Base-by-base conservation (phyloP, 2,329 filamentous ascomycete genomes). In the Thelonectria blattea region DNA sequence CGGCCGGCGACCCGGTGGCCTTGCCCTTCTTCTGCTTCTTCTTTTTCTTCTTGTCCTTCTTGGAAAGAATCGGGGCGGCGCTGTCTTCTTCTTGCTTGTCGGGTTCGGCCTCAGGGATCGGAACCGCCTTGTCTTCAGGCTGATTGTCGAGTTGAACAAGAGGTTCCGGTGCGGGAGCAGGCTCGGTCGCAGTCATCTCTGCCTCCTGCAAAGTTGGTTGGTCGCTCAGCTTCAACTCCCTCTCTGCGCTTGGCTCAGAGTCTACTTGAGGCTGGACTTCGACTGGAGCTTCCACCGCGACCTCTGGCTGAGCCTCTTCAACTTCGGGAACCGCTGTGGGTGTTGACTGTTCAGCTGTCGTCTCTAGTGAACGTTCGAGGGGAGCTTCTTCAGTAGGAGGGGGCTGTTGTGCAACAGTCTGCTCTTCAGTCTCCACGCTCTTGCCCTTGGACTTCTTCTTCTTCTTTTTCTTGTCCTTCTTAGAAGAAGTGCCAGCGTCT, bases 11-110 rank as follows among this genome's bases (percentile, higher is more conserved):
- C 10, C 53, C 53, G 15, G 32, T 20, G 43, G 52, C 20, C 55
- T 65, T 61, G 48, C 60, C 59, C 53, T 69, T 63, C 48, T 53
- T 53, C 59, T 67, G n/a, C n/a, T n/a, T 66, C 42, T 70, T 56
- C 24, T 64, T 67, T 24, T 66, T 67, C 42, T 66, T 67, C 42
- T 61, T 62, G 22, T 63, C 64, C 34, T 66, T 69, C 43, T 71
- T 70, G 8, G 53, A 64, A 30, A 61, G 52, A 11, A 32, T 24
- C 10, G 56, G 56, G 20, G 17, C 22, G 9, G 62, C 34, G 43
- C 50, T 52, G 24, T 65, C 56, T 10, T 65, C 64, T 42, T 64
- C 60, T 42, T 60, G 50, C 17, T 58, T 42, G 27, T 61, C 42
- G 30, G 27, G 14, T 9, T 46, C 43, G 34, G 15, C 5, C 22